A percentile compares a stretch with the other conserved stretches of the same genome.
Conservation (phyloP, 805 yeast genomes). For the Wickerhamomyces canadensis region DNA sequence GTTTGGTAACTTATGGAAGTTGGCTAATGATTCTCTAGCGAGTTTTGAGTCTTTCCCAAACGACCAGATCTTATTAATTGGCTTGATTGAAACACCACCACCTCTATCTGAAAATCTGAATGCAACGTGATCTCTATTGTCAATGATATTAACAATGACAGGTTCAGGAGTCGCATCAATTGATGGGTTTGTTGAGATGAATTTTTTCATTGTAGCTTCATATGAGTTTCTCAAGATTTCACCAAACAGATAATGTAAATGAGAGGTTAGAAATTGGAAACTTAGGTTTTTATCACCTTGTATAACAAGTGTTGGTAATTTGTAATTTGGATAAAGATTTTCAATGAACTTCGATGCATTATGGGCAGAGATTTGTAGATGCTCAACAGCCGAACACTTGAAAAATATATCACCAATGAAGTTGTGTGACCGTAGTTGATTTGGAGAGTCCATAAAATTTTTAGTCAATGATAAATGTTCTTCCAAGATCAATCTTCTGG, state of each 20-base stretch:
- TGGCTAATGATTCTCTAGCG: slow-evolving; percentile 53
- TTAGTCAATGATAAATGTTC: slow-evolving; percentile 81
- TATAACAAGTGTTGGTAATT: slow-evolving; percentile 70
- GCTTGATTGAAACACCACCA: slow-evolving; percentile 69
- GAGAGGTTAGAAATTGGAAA: slow-evolving; percentile 83
- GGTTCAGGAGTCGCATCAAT: slow-evolving; percentile 52
- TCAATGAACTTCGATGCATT: slow-evolving; percentile 46
- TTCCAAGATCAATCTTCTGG: slow-evolving; percentile 85
- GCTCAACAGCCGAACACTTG: slow-evolving; percentile 67
- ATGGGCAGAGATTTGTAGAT: slow-evolving; percentile 50
- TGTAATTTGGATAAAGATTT: slow-evolving; percentile 43
- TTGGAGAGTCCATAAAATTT: slow-evolving; percentile 46
- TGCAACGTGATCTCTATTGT: slow-evolving; percentile 58
- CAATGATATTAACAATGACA: slow-evolving; percentile 67
- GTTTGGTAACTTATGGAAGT: slow-evolving; percentile 69
- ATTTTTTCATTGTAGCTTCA: slow-evolving; percentile 67
- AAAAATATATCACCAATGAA: slow-evolving; percentile 76
- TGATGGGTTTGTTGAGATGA: slow-evolving; percentile 26
- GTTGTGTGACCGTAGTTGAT: slow-evolving; percentile 39
- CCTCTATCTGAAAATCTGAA: slow-evolving; percentile 86
- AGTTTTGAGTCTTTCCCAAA: slow-evolving; percentile 68
- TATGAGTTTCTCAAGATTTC: slow-evolving; percentile 82
- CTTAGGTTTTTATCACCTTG: slow-evolving; percentile 63
- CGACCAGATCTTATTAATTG: slow-evolving; percentile 71
- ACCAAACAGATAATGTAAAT: slow-evolving; percentile 79